Base-by-base conservation (phyloP, 2,329 filamentous ascomycete species). In the Pseudomassariella vexata region DNA sequence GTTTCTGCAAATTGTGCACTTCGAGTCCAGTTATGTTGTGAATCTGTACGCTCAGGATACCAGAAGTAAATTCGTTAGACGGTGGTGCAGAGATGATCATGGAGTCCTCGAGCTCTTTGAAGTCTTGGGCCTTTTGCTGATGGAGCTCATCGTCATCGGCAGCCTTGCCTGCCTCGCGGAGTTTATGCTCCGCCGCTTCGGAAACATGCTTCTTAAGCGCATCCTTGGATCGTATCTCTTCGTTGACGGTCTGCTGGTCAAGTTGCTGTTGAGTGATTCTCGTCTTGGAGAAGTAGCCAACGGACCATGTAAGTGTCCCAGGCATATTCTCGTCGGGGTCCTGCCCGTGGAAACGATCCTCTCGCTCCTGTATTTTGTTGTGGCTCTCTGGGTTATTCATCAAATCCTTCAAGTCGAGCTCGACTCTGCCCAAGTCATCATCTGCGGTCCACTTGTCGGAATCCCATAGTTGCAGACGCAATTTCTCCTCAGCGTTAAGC, bases 401-500 rank as follows among this genome's bases (percentile, higher is more conserved):
- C 5, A 86, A 48, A 4, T 73, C 56, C 47, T 80, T 80, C 19
- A 87, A 54, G 37, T 76, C 73, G 7, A 87, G 56, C 49, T 86
- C 82, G 10, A 86, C 82, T 11, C 82, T 71, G 11, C 83, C 82
- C 2, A 87, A 63, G 46, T 87, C 82, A 44, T 87, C 82, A 47
- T 87, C 82, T 2, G 82, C 82, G 3, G 76, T 81, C 31, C 75
- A 70, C 25, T 77, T 76, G 50, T 87, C 83, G 2, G 79, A 84
- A 45, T 88, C 83, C 82, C 82, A 88, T 0, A 87, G 62, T 47
- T 86, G 81, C 2, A 87, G 49, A 3, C 81, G 71, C 8, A 88
- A 52, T 20, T 73, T 76, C 55, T 85, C 82, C 15, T 79, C 72
- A 0, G 84, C 81, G 39, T 87, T 82, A 9, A 87, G 55, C 49